Evolutionary conservation across 768 basidiomycete genomes (phyloP).

Genomic region (Mrakia blollopis): DNA sequence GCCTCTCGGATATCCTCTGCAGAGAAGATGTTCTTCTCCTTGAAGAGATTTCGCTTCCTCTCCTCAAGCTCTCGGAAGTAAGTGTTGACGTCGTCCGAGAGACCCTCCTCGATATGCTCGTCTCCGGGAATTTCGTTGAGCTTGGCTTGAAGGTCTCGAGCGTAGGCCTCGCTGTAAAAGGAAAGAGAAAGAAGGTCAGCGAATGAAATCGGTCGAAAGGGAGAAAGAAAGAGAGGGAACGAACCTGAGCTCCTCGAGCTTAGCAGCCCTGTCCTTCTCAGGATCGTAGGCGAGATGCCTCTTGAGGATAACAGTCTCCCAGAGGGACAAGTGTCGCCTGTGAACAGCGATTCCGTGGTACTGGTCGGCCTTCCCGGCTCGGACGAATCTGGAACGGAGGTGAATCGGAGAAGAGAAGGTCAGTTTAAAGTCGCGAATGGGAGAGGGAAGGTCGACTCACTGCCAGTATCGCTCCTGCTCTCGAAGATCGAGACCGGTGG

Average conservation of each 20-base stretch:
- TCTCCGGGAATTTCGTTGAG: constrained; percentile 23
- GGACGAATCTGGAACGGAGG: constrained; percentile 36
- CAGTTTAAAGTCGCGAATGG: not conserved
- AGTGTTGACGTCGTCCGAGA: constrained; percentile 11
- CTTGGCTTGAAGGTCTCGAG: constrained; percentile 16
- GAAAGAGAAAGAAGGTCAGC: not conserved
- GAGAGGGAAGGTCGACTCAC: not conserved
- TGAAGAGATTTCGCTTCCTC: not conserved
- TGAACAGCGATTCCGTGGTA: constrained; percentile 49
- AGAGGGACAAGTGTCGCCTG: constrained; percentile 44
- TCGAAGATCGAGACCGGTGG: constrained; percentile 47
- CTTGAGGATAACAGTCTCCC: constrained; percentile 44
- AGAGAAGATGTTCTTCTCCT: not conserved
- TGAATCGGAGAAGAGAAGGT: not conserved
- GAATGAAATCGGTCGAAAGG: not conserved
- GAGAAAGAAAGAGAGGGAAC: not conserved
- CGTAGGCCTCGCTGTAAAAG: constrained; percentile 17
- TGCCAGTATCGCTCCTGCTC: constrained; percentile 48
- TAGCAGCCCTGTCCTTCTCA: constrained; percentile 42
- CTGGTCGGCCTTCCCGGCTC: constrained; percentile 41
- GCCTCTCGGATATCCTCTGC: not conserved
- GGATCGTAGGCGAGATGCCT: constrained; percentile 45
- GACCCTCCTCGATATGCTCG: constrained; percentile 15
- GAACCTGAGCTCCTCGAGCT: constrained; percentile 44
- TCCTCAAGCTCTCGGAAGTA: constrained; percentile 28